A percentile compares a stretch with the other conserved stretches of the same genome.
phyloP scores from a whole-genome alignment of 2,329 filamentous ascomycete species.

The Neonectria sp. region DNA sequence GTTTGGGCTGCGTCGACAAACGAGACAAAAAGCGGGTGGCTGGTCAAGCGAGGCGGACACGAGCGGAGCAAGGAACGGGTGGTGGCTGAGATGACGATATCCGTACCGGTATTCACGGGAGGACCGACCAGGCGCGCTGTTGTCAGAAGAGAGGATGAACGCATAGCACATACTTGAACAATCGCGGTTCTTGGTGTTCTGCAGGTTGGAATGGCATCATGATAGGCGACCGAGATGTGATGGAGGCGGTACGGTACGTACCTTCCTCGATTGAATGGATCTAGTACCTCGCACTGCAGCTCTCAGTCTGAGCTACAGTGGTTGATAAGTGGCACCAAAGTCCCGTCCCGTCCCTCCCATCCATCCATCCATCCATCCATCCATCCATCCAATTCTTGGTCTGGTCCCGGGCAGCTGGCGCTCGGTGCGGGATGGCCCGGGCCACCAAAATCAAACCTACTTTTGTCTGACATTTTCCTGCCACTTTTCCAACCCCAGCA shows the following conservation, averaged over 20 bases:
- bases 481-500: not conserved
- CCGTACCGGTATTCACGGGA: not conserved
- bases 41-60: constrained; percentile 30
- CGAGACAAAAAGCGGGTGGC: constrained; percentile 29
- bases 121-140: not conserved
- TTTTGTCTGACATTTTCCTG: constrained; percentile 32
- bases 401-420: constrained; percentile 33
- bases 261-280: constrained; percentile 14
- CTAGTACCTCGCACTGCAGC: constrained; percentile 5
- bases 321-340: constrained; percentile 24
- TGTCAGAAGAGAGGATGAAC: not conserved
- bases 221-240: constrained; percentile 5
- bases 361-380: not conserved
- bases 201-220: constrained; percentile 16
- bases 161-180: not conserved
- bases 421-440: constrained; percentile 45
- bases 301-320: not conserved
- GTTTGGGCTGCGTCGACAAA: constrained; percentile 9
- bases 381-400: constrained; percentile 6
- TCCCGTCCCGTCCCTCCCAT: not conserved
- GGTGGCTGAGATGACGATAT: constrained; percentile 18
- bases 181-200: not conserved
- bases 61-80: constrained; percentile 33
- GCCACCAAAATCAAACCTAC: constrained; percentile 27
- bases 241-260: constrained; percentile 9